A percentile compares a stretch with the other conserved stretches of the same genome.
These are phyloP conservation scores for Ballota nigra DNA, from an alignment of 257 asterid genomes.

Conservation along the genomic window DNA sequence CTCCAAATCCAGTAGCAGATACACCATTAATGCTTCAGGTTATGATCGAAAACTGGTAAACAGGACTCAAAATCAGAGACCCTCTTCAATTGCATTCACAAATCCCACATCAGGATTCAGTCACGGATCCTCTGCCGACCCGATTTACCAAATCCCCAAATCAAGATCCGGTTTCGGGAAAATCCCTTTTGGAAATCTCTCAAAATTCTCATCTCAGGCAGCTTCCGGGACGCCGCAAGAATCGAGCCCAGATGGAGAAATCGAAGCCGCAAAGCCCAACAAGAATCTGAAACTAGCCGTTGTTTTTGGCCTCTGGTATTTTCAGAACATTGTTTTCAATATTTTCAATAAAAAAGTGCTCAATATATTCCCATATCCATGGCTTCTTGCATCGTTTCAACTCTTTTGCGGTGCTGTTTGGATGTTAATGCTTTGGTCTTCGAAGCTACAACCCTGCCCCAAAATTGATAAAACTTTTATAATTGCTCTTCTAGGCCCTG, in stretches of 20 bases:
- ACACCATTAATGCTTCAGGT: constrained; percentile 31
- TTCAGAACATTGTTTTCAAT: constrained; percentile 85
- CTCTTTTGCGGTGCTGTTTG: constrained; percentile 77
- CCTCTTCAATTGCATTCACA: constrained; percentile 15
- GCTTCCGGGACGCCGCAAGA: constrained; percentile 57
- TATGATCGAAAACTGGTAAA: constrained; percentile 40
- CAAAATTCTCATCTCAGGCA: constrained; percentile 42
- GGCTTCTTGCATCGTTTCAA: constrained; percentile 96
- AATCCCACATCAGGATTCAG: neutral
- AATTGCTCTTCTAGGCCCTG: constrained; percentile 88
- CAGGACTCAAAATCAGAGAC: constrained; percentile 27
- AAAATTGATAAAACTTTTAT: constrained; percentile 73
- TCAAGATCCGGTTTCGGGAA: constrained; percentile 45
- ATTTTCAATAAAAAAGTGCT: constrained; percentile 79
- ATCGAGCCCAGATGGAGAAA: constrained; percentile 59
- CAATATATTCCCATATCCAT: constrained; percentile 81
- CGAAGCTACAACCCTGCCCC: constrained; percentile 74
- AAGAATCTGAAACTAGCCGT: constrained; percentile 57
- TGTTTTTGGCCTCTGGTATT: constrained; percentile 90
- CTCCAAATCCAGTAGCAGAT: constrained; percentile 42
- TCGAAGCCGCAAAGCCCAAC: constrained; percentile 46
- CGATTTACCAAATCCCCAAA: constrained; percentile 44
- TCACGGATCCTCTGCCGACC: constrained; percentile 5
- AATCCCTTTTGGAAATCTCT: constrained; percentile 35
- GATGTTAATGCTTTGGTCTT: constrained; percentile 78